Conservation (phyloP, 2,329 filamentous ascomycete genomes). For the Microdochium paspali region DNA sequence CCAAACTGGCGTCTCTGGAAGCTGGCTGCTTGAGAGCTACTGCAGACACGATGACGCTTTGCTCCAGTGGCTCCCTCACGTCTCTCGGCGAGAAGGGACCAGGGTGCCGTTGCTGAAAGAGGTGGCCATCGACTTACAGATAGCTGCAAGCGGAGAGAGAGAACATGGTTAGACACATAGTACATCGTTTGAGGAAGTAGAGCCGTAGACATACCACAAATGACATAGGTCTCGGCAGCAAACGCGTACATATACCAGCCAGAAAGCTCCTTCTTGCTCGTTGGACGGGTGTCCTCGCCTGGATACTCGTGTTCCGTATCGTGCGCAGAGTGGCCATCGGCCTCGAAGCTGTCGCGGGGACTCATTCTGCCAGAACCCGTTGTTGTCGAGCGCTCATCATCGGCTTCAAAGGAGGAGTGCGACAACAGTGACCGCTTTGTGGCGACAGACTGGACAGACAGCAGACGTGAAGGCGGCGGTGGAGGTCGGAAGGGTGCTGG, state of each 20-base stretch:
- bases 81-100: background rate
- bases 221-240: conserved; percentile 91
- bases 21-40: too few relatives aligned
- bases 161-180: background rate
- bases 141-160: conserved; percentile 1
- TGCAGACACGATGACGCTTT: too few relatives aligned
- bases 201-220: conserved; percentile 62
- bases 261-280: conserved; percentile 75
- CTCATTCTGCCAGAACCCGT: conserved; percentile 27
- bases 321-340: conserved; percentile 21
- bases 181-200: background rate
- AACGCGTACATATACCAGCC: conserved; percentile 98
- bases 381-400: conserved; percentile 54
- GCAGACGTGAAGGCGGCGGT: conserved; percentile 23
- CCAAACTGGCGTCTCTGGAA: too few relatives aligned
- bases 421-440: conserved; percentile 50
- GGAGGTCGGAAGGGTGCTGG: background rate
- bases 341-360: conserved; percentile 24
- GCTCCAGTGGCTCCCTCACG: too few relatives aligned
- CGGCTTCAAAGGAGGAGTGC: conserved; percentile 56
- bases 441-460: conserved; percentile 37
- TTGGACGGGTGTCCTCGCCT: conserved; percentile 82
- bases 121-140: conserved; percentile 4
- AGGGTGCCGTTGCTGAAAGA: conserved; percentile 6
- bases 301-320: conserved; percentile 47